Evolutionary conservation across 2,329 filamentous ascomycete genomes (phyloP), one percentile per base, ranked within the genome.

Genomic region (Bisporella sp.): DNA sequence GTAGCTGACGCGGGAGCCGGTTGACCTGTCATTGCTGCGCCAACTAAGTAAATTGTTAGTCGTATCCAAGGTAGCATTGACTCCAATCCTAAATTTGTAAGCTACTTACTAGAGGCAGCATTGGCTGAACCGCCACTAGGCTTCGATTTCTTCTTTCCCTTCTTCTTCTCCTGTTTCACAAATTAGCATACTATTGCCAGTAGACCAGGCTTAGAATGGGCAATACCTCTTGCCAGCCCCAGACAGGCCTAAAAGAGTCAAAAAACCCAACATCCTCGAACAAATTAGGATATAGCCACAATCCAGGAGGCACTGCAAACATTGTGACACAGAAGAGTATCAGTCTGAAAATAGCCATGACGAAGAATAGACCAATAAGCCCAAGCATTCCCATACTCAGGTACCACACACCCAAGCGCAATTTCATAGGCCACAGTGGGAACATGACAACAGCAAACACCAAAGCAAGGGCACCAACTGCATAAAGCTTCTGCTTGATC

Each of bases 191-290:
- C 35, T 21, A 21, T 21, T 21, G 3, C 21, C 21, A 21, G 21
- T 21, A 21, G 21, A 39, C 30, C 5, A 13, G 42, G 33, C 11
- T 7, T 29, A 4, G 11, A 12, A 31, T 41, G 12, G 4, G 21
- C 21, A 39, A 42, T 13, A 95, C 89, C 81, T 96, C 91, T 69
- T 99, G 93, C 93, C 93, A 99, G 53, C 89, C 93, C 92, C 93
- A 99, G 5, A 96, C 72, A 21, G 93, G 93, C 65, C 85, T 85
- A 78, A 99, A 99, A 64, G 88, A 95, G 67, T 99, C 93, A 69
- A 99, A 86, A 73, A 99, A 97, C 6, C 92, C 95, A 31, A 99
- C 93, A 66, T 99, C 93, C 68, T 99, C 93, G 74, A 96, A 99
- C 21, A 99, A 73, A 66, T 99, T 99, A 45, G 93, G 93, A 72